Base-by-base conservation (phyloP, 768 basidiomycete species). In the Mrakia blollopis region DNA sequence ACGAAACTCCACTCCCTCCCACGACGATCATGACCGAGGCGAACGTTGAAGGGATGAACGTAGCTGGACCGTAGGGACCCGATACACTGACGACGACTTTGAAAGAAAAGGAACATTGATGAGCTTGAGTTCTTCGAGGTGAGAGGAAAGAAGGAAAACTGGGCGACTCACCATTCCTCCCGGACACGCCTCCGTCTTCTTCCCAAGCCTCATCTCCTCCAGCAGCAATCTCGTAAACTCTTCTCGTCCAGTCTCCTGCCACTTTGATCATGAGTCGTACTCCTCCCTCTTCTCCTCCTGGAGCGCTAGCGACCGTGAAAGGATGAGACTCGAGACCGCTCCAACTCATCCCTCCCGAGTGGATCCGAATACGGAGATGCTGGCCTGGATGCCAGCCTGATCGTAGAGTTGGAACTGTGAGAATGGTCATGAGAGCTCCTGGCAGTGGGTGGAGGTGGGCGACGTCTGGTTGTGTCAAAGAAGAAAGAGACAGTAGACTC, bases 21-120 rank as follows among this genome's bases (percentile, higher is more conserved):
- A 73, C 75, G 54, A 78, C 72, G 68, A 80, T 72, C 44, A 79
- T 23, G 32, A 80, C 79, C 23, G 78, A 79, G 16, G 52, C 47
- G 63, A 79, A 80, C 13, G 76, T 72, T 11, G 76, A 69, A 47
- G 76, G 77, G 74, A 78, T 74, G 57, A 80, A 79, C 52, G 77
- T 78, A 30, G 76, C 30, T 8, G 68, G 73, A 21, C 79, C 79
- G 69, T 80, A 80, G 16, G 79, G 79, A 2, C 79, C 79, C 13
- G 72, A 75, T 44, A 78, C 35, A 13, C 63, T 67, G 30, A 75
- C 60, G 68, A 72, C 70, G 9, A 80, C 75, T 37, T 35, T 21
- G 54, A 62, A 25, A 35, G 32, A 21, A 37, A 30, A 16, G 25
- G 11, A 41, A 74, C 5, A 44, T 28, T 3, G 0, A 23, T 60